These are phyloP conservation scores for Paraphysoderma sedebokerense DNA, from an alignment of 371 early-diverging fungal genomes.

Conservation along the genomic window DNA sequence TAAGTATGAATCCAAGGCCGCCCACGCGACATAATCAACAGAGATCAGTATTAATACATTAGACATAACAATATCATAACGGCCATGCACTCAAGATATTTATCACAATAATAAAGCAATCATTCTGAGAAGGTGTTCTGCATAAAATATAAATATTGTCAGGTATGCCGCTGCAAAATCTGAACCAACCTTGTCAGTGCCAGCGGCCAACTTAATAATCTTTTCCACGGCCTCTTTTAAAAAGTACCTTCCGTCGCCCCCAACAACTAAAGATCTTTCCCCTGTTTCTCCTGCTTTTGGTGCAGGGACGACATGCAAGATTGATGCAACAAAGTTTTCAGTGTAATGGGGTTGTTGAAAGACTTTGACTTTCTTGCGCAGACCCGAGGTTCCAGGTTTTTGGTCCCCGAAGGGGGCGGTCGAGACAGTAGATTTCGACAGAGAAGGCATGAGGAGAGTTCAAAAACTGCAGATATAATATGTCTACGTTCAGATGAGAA, in stretches of 20 bases:
- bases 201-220: constrained; percentile 74
- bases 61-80: too few species aligned
- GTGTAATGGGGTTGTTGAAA: constrained; percentile 90
- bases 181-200: constrained; percentile 21
- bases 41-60: neutral
- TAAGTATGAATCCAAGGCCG: constrained; percentile 7
- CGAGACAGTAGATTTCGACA: neutral
- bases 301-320: constrained; percentile 60
- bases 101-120: too few species aligned
- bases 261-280: constrained; percentile 50
- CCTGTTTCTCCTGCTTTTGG: constrained; percentile 41
- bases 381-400: constrained; percentile 93
- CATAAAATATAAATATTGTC: neutral
- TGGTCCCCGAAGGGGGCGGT: constrained; percentile 58
- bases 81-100: too few species aligned
- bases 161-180: neutral
- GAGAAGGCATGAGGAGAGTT: too few species aligned
- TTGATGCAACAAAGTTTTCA: constrained; percentile 84
- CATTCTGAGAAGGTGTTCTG: neutral
- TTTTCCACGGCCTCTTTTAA: constrained; percentile 67
- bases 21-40: neutral
- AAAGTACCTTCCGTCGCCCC: constrained; percentile 93
- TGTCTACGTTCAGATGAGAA: too few species aligned
- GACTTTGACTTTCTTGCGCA: constrained; percentile 86
- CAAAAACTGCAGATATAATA: too few species aligned